Evolutionary conservation across 2,329 filamentous ascomycete genomes (phyloP).

Genomic region (Trichoderma koningii): DNA sequence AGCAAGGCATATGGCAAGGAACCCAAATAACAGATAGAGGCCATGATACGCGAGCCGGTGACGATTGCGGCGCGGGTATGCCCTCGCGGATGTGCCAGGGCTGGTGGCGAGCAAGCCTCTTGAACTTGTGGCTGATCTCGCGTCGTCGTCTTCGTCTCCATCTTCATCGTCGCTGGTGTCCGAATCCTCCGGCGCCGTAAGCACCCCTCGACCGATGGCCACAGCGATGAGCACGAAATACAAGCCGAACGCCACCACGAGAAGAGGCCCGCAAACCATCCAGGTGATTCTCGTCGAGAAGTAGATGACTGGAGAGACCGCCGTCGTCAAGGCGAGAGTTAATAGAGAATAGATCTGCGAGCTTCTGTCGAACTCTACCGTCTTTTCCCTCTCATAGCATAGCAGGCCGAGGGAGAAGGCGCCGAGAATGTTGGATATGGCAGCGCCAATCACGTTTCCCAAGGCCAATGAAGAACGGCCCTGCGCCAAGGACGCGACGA

Average conservation of each 20-base stretch:
- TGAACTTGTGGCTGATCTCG: neutral
- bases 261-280: constrained; percentile 6
- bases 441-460: constrained; percentile 57
- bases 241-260: neutral
- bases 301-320: neutral
- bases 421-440: constrained; percentile 57
- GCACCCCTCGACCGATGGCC: neutral
- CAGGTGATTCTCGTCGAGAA: neutral
- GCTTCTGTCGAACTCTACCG: constrained; percentile 48
- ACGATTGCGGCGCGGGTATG: neutral
- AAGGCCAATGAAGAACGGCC: constrained; percentile 51
- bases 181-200: constrained; percentile 4
- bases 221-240: neutral
- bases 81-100: neutral
- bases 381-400: constrained; percentile 36
- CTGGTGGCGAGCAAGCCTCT: neutral
- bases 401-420: constrained; percentile 57
- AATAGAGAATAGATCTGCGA: constrained; percentile 48
- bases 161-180: constrained; percentile 3
- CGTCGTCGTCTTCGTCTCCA: neutral
- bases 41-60: constrained; percentile 29
- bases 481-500: constrained; percentile 50
- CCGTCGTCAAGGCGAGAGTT: neutral
- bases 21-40: constrained; percentile 46
- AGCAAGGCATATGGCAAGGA: constrained; percentile 49